Evolutionary conservation across 768 basidiomycete genomes (phyloP).

Genomic region (Serpula lacrymans): DNA sequence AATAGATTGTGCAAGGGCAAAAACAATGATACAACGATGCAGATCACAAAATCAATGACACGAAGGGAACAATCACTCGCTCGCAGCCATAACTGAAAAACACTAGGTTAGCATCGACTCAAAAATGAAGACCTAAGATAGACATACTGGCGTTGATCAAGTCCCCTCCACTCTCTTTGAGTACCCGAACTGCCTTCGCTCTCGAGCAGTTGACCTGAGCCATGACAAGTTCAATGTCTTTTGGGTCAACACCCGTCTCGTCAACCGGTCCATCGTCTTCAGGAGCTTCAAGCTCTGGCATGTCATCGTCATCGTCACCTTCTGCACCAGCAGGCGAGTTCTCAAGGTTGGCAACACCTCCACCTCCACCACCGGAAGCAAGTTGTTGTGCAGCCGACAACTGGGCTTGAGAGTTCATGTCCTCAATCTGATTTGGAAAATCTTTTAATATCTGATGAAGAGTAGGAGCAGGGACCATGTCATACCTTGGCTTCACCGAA

Average conservation of each 20-base stretch:
- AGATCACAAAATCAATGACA: slow-evolving; percentile 31
- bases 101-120: slow-evolving; percentile 9
- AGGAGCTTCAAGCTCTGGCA: slow-evolving; percentile 78
- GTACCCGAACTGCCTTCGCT: slow-evolving; percentile 85
- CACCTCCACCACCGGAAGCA: slow-evolving; percentile 43
- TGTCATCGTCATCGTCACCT: slow-evolving; percentile 70
- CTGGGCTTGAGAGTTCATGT: slow-evolving; percentile 80
- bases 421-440: slow-evolving; percentile 68
- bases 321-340: slow-evolving; percentile 45
- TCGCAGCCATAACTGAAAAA: slow-evolving; percentile 82
- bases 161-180: slow-evolving; percentile 92
- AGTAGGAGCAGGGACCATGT: background rate
- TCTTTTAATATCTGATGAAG: background rate
- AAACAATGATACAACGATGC: slow-evolving; percentile 26
- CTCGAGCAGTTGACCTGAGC: slow-evolving; percentile 83
- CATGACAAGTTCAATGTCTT: slow-evolving; percentile 95
- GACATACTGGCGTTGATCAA: slow-evolving; percentile 94
- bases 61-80: slow-evolving; percentile 57
- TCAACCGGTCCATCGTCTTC: slow-evolving; percentile 82
- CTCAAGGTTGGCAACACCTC: slow-evolving; percentile 45
- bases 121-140: slow-evolving; percentile 3
- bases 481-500: slow-evolving; percentile 94
- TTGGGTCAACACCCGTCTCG: slow-evolving; percentile 86
- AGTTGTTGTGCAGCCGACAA: slow-evolving; percentile 79
- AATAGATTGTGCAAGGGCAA: slow-evolving; percentile 21